Base-by-base conservation (phyloP, 805 yeast genomes). In the Barnettozyma pratensis region DNA sequence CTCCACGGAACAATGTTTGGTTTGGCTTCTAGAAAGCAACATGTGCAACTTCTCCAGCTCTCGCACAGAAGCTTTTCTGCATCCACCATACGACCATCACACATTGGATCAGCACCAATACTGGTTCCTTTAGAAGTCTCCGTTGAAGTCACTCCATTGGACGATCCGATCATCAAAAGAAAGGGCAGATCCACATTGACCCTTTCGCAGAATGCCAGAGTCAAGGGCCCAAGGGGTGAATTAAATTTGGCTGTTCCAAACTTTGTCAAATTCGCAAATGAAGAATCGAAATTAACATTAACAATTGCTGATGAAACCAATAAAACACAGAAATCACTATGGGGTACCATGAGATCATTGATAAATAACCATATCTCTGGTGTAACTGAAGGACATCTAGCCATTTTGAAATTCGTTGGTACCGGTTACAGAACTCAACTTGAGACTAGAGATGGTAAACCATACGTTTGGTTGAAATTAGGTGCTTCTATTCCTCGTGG, bases 401-500 rank as follows among this genome's bases (percentile, higher is more conserved):
- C 94, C 28, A 85, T 91, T 48, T 75, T 94, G 54, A 87, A 82
- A 68, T 84, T 94, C 56, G 95, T 89, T 14, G 99, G 99, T 55
- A 92, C 98, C 10, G 99, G 99, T 65, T 94, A 87, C 77, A 83
- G 98, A 69, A 96, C 95, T 3, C 75, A 79, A 52, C 63, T 92
- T 19, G 95, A 87, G 57, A 77, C 77, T 41, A 64, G 62, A 42
- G 69, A 72, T 29, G 72, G 71, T 8, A 67, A 66, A 37, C 73
- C 79, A 49, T 74, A 76, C 64, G 84, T 92, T 14, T 77, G 79
- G 51, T 76, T 92, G 66, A 90, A 94, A 64, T 85, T 91, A 27
- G 99, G 99, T 34, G 88, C 83, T 61, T 89, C 96, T 42, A 82
- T 83, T 56, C 80, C 83, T 38, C 91, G 90, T 54, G 84, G 84